phyloP scores from a whole-genome alignment of 495 filamentous ascomycete species.

The Penicillium nucicola region DNA sequence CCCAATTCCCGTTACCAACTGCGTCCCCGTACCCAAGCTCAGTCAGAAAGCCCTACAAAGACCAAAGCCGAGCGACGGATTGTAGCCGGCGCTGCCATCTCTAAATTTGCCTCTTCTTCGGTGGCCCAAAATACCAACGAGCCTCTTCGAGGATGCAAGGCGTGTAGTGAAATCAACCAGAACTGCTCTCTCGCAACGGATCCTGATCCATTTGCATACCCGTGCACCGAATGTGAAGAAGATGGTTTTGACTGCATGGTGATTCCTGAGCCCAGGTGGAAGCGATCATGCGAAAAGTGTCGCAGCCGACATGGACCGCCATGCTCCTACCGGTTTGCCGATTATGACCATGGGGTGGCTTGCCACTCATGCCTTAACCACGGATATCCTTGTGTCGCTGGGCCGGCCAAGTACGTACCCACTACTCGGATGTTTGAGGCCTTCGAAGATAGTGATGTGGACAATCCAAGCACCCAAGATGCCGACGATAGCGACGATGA shows the following conservation, averaged over 20 bases:
- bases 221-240: neutral
- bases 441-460: too few relatives aligned
- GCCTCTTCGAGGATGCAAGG: neutral
- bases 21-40: neutral
- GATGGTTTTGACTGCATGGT: neutral
- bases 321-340: neutral
- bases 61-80: neutral
- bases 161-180: neutral
- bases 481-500: too few relatives aligned
- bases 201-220: neutral
- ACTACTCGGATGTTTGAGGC: neutral
- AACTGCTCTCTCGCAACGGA: neutral
- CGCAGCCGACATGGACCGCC: neutral
- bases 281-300: neutral
- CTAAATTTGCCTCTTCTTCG: neutral
- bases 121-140: neutral
- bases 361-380: neutral
- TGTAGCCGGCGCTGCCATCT: too few relatives aligned
- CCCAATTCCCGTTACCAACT: neutral
- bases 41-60: neutral
- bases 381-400: constrained; percentile 4
- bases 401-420: neutral
- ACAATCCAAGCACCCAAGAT: too few relatives aligned
- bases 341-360: constrained; percentile 1
- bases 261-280: constrained; percentile 1